Conservation (phyloP, 192 early-diverging fungal species). For the Coemansia sp. region DNA sequence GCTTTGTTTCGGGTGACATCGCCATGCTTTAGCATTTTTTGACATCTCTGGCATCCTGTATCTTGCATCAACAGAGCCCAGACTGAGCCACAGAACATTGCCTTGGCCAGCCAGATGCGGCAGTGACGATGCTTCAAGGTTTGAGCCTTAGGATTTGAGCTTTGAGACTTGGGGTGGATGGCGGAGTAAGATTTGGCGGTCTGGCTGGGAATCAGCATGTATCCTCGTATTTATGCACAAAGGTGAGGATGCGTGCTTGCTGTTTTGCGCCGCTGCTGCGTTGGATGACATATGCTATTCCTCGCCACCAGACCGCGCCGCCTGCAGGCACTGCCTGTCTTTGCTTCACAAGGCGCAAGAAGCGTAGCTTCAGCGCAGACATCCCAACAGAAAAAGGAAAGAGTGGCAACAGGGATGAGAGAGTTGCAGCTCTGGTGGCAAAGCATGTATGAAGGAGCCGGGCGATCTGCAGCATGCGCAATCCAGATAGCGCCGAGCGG, state of each 20-base stretch:
- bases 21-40: too few species aligned
- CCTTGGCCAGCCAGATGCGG: neutral
- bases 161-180: too few species aligned
- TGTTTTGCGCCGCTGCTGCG: too few species aligned
- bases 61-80: neutral
- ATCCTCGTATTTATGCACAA: too few species aligned
- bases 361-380: neutral
- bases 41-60: neutral
- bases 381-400: neutral
- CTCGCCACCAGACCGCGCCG: too few species aligned
- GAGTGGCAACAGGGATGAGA: conserved; percentile 3
- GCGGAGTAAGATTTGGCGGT: too few species aligned
- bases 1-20: neutral
- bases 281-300: too few species aligned
- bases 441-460: neutral
- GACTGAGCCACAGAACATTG: neutral
- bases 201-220: too few species aligned
- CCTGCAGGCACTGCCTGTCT: too few species aligned
- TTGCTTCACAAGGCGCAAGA: too few species aligned
- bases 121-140: neutral
- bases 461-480: conserved; percentile 4
- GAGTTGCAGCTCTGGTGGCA: neutral
- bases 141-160: neutral
- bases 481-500: neutral
- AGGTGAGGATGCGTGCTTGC: too few species aligned